A percentile compares a stretch with the other conserved stretches of the same genome.
Evolutionary conservation across 257 asterid genomes (phyloP).

Genomic region (Handroanthus guayacan): DNA sequence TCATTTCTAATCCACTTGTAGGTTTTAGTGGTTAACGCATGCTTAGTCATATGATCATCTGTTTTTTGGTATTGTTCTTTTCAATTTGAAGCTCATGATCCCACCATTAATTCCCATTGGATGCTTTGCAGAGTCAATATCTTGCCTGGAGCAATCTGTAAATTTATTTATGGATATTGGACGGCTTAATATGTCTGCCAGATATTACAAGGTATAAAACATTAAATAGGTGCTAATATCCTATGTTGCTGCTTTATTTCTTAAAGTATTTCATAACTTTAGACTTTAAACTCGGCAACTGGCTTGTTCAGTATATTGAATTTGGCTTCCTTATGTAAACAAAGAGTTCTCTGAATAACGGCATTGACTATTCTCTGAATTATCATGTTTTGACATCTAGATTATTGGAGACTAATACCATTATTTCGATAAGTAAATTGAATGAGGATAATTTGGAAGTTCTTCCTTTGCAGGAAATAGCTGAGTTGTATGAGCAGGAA

Average conservation of each 20-base stretch:
- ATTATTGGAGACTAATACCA: conserved; percentile 10
- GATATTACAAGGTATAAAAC: conserved; percentile 80
- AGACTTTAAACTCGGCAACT: not conserved
- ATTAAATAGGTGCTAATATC: conserved; percentile 14
- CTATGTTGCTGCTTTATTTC: conserved; percentile 21
- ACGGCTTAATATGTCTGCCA: conserved; percentile 84
- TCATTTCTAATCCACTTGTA: not conserved
- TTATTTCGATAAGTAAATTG: conserved; percentile 10
- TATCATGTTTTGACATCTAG: conserved; percentile 22
- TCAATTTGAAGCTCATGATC: conserved; percentile 16
- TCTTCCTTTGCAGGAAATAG: conserved; percentile 73
- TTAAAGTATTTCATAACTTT: not conserved
- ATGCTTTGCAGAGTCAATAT: conserved; percentile 72
- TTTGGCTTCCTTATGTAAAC: conserved; percentile 3
- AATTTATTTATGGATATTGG: conserved; percentile 85
- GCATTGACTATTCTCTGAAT: not conserved
- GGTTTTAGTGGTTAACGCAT: conserved; percentile 16
- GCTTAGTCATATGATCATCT: not conserved
- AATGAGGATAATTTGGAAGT: not conserved
- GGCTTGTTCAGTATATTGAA: conserved; percentile 8
- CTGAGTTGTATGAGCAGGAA: conserved; percentile 85
- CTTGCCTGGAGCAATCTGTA: conserved; percentile 82
- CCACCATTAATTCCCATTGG: conserved; percentile 24
- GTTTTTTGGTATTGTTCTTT: not conserved
- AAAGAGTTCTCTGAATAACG: conserved; percentile 2